Evolutionary conservation across 768 basidiomycete species (phyloP).

Genomic region (Lactifluus piperatus): DNA sequence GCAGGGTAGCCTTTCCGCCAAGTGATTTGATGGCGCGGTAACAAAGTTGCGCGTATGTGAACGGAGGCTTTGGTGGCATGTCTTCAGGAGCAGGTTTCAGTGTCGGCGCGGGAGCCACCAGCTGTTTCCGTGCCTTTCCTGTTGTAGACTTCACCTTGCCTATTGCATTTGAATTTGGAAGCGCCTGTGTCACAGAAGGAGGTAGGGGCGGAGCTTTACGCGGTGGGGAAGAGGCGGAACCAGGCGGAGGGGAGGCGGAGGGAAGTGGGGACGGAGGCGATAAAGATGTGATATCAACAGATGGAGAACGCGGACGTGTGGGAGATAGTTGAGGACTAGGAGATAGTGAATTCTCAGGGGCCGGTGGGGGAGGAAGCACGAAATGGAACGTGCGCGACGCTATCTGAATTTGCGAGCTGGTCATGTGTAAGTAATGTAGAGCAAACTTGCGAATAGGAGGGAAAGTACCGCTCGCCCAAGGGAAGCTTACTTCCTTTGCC

Average conservation of each 20-base stretch:
- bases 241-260: conserved; percentile 64
- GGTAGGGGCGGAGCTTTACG: conserved; percentile 40
- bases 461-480: conserved; percentile 66
- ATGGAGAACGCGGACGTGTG: conserved; percentile 60
- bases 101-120: conserved; percentile 28
- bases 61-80: conserved; percentile 81
- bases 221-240: conserved; percentile 33
- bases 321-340: conserved; percentile 68
- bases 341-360: conserved; percentile 72
- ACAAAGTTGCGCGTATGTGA: conserved; percentile 88
- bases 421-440: conserved; percentile 20
- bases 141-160: conserved; percentile 15
- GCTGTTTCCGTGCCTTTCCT: conserved; percentile 11
- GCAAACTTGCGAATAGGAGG: background rate
- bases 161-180: conserved; percentile 60
- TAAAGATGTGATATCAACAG: conserved; percentile 61
- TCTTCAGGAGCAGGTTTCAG: conserved; percentile 53
- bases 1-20: conserved; percentile 80
- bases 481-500: conserved; percentile 82
- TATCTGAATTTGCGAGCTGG: conserved; percentile 91
- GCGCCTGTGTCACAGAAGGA: conserved; percentile 36
- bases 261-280: conserved; percentile 78
- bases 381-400: conserved; percentile 96
- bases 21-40: conserved; percentile 79
- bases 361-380: conserved; percentile 81